phyloP scores from a whole-genome alignment of 2,329 filamentous ascomycete genomes.

The Fusarium duplospermum region DNA sequence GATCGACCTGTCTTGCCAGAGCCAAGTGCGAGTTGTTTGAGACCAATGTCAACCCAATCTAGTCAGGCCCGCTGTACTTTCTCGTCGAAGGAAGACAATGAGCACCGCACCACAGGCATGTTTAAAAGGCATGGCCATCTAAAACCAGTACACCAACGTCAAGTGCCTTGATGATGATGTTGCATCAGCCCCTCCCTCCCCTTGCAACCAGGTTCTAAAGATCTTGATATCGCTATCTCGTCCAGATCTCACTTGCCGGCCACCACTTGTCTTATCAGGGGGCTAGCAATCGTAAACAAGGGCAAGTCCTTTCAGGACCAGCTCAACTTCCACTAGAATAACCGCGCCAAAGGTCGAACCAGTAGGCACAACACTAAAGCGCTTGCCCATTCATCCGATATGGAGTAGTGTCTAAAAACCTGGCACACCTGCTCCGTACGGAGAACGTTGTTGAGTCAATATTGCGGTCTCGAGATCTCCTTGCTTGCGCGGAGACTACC shows the following conservation, averaged over 20 bases:
- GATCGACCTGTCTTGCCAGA: background rate
- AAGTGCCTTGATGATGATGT: background rate
- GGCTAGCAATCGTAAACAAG: background rate
- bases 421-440: background rate
- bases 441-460: background rate
- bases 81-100: background rate
- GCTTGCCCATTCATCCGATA: background rate
- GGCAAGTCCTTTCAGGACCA: background rate
- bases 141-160: background rate
- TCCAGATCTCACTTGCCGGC: background rate
- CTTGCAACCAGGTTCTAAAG: background rate
- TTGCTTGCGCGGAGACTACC: too few relatives aligned
- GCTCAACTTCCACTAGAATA: background rate
- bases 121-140: background rate
- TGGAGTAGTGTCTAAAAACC: background rate
- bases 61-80: background rate
- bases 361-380: background rate
- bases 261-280: background rate
- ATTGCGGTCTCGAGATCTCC: background rate
- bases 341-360: background rate
- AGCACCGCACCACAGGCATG: background rate
- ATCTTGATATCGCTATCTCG: background rate
- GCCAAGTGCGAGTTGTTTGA: background rate
- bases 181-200: background rate
- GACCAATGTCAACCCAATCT: background rate